Conservation (phyloP, 2,329 filamentous ascomycete species). For the Claviceps lovelessii region DNA sequence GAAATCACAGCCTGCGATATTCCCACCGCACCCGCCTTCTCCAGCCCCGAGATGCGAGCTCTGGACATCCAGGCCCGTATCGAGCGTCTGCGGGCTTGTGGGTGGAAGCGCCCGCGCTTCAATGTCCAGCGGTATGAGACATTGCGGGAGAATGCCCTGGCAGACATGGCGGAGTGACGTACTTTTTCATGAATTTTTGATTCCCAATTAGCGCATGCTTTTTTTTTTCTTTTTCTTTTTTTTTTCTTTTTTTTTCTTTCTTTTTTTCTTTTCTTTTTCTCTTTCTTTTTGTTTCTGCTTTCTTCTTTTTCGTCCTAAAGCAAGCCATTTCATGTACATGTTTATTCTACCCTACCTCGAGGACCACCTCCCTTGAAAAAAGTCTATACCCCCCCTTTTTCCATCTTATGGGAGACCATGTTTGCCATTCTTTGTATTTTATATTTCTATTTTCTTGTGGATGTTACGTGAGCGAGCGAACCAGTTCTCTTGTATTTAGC, state of each 20-base stretch:
- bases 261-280: neutral
- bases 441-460: too few relatives aligned
- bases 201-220: neutral
- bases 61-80: constrained; percentile 36
- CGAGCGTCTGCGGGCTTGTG: constrained; percentile 36
- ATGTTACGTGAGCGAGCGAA: neutral
- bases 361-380: neutral
- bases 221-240: too few relatives aligned
- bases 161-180: constrained; percentile 26
- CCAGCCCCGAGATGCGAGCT: constrained; percentile 21
- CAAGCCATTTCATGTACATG: neutral
- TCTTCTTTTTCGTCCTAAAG: neutral
- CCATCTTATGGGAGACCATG: too few relatives aligned
- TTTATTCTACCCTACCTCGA: neutral
- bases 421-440: too few relatives aligned
- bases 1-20: constrained; percentile 19
- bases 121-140: constrained; percentile 38
- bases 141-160: constrained; percentile 35
- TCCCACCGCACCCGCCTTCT: constrained; percentile 8
- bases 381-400: neutral
- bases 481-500: neutral
- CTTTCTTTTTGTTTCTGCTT: neutral
- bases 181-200: neutral
- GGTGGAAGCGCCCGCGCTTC: constrained; percentile 43
- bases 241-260: neutral